Evolutionary conservation across 2,329 filamentous ascomycete genomes (phyloP), one percentile per base, ranked within the genome.

Genomic region (Fusarium verrucosum): DNA sequence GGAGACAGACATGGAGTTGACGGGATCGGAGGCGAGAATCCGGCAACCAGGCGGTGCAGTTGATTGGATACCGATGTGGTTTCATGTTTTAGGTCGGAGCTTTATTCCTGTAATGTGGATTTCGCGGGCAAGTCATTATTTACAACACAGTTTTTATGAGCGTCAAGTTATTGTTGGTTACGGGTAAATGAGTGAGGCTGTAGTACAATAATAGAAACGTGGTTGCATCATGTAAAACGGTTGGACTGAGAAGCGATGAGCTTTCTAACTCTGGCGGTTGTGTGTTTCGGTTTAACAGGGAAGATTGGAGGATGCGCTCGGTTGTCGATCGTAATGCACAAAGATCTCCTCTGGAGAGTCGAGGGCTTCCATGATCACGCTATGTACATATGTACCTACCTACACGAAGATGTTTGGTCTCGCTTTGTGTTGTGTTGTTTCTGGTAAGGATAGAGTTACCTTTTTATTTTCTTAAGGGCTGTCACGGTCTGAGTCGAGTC

Each of bases 61-160:
- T 43, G 37, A 61, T 65, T 66, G 63, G 63, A 30, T 26, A 59
- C 28, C 47, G 59, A 65, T 66, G 59, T 23, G 16, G 50, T 68
- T 65, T 65, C 64, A 62, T 53, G 44, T 67, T 65, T 55, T 44
- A 20, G 38, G 53, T 26, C 41, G 37, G 40, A 60, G 37, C 40
- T 51, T 66, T 50, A 47, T 38, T 26, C 49, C 25, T 46, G 38
- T 46, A 53, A 28, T 47, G 38, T 47, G 45, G 41, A 43, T 33
- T 32, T 32, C 26, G 40, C 20, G 46, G 36, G 36, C 50, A 41
- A 17, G 35, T 33, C 40, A 60, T 58, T 58, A 20, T 47, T 42
- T 45, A 20, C 36, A 19, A 14, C 22, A 47, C 30, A 26, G 23
- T 16, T 20, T 36, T 22, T n/a, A n/a, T 38, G 16, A 30, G 20